Evolutionary conservation across 192 early-diverging fungal genomes (phyloP).

Genomic region (Coemansia sp.): DNA sequence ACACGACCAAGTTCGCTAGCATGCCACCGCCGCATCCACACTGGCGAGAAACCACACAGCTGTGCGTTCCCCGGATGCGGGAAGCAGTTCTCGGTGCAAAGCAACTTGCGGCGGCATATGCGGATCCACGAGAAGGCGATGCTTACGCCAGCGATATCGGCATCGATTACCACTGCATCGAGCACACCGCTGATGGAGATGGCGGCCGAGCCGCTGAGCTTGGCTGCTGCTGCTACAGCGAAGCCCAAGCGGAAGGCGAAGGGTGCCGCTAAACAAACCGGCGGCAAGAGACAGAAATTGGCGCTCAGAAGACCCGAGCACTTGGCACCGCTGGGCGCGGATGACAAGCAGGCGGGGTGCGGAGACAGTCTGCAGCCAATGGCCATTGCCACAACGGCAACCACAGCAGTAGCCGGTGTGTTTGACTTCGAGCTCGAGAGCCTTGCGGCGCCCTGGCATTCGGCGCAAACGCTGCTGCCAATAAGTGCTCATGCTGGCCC

Average conservation of each 20-base stretch:
- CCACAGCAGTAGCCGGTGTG: background rate
- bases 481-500: background rate
- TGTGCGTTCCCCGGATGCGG: slow-evolving; percentile 47
- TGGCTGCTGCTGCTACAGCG: background rate
- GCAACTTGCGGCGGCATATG: slow-evolving; percentile 49
- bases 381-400: background rate
- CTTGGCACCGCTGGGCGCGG: background rate
- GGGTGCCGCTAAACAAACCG: background rate
- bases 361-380: slow-evolving; percentile 4
- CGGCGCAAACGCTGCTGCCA: slow-evolving; percentile 5
- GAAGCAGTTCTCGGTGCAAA: slow-evolving; percentile 52
- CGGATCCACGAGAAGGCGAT: slow-evolving; percentile 41
- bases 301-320: background rate
- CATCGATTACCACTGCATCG: background rate
- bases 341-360: no score
- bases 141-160: slow-evolving; percentile 3
- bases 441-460: background rate
- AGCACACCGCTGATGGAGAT: background rate
- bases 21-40: slow-evolving; percentile 56
- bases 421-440: background rate
- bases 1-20: slow-evolving; percentile 46
- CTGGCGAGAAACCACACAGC: slow-evolving; percentile 52
- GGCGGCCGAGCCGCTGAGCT: background rate
- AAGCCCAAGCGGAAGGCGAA: background rate
- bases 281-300: background rate